Base-by-base conservation (phyloP, 441 rosid genomes). In the Croton setiger region DNA sequence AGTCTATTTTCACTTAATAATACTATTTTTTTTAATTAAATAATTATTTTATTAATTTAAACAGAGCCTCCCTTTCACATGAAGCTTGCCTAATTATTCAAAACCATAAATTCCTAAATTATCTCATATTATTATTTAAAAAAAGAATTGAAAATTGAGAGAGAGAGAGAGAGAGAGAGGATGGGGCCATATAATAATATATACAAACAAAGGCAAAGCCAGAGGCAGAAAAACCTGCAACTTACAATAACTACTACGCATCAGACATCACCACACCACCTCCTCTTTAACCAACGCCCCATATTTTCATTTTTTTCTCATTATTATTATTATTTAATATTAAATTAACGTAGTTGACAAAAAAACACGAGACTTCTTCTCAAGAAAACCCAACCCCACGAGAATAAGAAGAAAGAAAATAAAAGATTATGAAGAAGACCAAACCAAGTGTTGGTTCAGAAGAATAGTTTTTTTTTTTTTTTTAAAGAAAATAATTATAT, bases 371-470 rank as follows among this genome's bases (percentile, higher is more conserved):
- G 82, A 81, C 75, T 72, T 68, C 74, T 48, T 74, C 78, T 47
- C 18, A 71, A 70, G 68, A 79, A 81, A 80, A 74, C 76, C 80
- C 81, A 75, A 66, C 73, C 81, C 83, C 81, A 80, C 82, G 72
- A 75, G 68, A 74, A 68, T 75, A 60, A 51, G 76, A 68, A 56
- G 67, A 64, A 54, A 31, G 7, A 52, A 14, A 13, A 15, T 5
- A 48, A 13, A 45, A 8, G 53, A 48, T 49, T 49, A 17, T 7
- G 20, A 53, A 53, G 5, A 21, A 20, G 10, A 23, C 5, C 21
- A 51, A 17, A 7, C 17, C 55, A 51, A 49, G 21, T 45, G n/a
- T 45, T 45, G 49, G 49, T 15, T 3, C 17, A 2, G 31, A 27
- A 27, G 1, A 27, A n/a, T n/a, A n/a, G n/a, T n/a, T n/a, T n/a